phyloP scores from a whole-genome alignment of 2,329 filamentous ascomycete genomes.

The Botrytis tulipae region DNA sequence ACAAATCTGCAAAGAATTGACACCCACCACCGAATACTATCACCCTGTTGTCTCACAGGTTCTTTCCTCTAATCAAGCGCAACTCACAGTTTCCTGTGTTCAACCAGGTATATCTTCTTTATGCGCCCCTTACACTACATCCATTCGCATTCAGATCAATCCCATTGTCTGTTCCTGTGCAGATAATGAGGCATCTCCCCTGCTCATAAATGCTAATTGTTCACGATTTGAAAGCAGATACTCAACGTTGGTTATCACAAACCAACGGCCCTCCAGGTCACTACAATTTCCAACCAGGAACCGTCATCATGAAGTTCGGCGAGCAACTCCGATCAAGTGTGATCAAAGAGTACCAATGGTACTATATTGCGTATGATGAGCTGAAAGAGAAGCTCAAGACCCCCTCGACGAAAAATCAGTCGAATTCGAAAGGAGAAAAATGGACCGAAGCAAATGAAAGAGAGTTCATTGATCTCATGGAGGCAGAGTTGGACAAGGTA shows the following conservation, averaged over 20 bases:
- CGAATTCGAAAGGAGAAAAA: conserved; percentile 54
- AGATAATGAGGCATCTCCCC: not conserved
- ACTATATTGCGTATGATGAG: conserved; percentile 97
- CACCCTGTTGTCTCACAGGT: not conserved
- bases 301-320: conserved; percentile 78
- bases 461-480: conserved; percentile 80
- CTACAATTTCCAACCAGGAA: conserved; percentile 44
- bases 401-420: conserved; percentile 46
- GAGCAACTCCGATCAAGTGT: conserved; percentile 94
- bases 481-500: conserved; percentile 93
- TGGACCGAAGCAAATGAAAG: conserved; percentile 95
- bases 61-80: not conserved
- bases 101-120: not conserved
- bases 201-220: conserved; percentile 33
- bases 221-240: conserved; percentile 31
- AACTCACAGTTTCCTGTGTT: not conserved
- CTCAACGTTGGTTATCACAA: conserved; percentile 25
- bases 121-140: not conserved
- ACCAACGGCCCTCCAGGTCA: conserved; percentile 21
- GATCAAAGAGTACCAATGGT: conserved; percentile 96
- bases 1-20: not conserved
- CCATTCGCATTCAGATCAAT: not conserved
- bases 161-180: not conserved
- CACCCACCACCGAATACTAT: not conserved
- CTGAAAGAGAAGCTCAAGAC: conserved; percentile 83